phyloP scores from a whole-genome alignment of 2,329 filamentous ascomycete genomes.

The Apiospora phragmitis region DNA sequence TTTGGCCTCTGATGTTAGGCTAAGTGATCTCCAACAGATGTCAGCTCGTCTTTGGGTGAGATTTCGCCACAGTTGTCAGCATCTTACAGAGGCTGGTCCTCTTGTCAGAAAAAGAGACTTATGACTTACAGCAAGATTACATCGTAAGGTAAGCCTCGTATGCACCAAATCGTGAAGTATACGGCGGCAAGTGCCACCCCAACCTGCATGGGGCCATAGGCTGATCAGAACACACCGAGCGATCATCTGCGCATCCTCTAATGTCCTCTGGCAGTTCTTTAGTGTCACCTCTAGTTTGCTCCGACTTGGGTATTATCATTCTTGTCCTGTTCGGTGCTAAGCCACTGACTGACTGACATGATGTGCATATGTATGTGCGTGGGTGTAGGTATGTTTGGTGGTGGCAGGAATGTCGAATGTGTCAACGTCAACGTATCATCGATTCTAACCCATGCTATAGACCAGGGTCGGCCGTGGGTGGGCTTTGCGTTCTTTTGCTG shows the following conservation, averaged over 20 bases:
- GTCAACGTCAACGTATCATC: not conserved
- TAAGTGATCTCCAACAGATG: not conserved
- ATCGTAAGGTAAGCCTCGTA: not conserved
- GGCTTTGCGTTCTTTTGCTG: not conserved
- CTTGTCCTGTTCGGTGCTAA: not conserved
- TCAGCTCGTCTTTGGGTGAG: not conserved
- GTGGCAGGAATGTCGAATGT: not conserved
- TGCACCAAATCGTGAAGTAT: slow-evolving; percentile 3
- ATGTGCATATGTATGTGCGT: not conserved
- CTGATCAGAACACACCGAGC: not conserved
- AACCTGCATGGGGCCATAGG: not conserved
- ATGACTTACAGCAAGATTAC: not conserved
- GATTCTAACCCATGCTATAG: slow-evolving; percentile 1
- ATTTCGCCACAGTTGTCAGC: not conserved
- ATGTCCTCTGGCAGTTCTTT: not conserved
- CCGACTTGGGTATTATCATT: not conserved
- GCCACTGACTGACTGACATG: not conserved
- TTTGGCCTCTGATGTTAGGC: not conserved
- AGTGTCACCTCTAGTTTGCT: not conserved
- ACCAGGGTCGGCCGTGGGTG: not conserved
- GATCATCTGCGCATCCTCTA: not conserved
- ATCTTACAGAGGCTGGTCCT: not conserved
- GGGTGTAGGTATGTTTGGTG: not conserved
- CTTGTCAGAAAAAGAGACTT: not conserved
- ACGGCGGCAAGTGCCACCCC: not conserved